These are phyloP conservation scores for Cladophialophora yegresii DNA, from an alignment of 2,329 filamentous ascomycete species.

Conservation along the genomic window DNA sequence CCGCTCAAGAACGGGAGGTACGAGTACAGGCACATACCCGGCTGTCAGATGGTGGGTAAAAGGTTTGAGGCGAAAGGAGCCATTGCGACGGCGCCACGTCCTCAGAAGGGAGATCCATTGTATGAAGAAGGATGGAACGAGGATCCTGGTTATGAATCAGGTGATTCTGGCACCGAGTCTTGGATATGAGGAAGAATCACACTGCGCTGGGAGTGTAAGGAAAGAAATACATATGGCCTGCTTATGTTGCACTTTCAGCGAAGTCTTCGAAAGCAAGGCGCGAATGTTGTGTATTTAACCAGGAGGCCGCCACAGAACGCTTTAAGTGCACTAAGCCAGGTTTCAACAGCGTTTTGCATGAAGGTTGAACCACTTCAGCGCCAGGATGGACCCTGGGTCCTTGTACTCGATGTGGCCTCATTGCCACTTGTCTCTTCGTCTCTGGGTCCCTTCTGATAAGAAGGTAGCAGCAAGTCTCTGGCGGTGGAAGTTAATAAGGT, in stretches of 20 bases:
- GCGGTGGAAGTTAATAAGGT: not conserved
- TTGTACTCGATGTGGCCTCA: not conserved
- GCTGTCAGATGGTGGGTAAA: not conserved
- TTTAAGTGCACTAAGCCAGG: not conserved
- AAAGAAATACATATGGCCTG: not conserved
- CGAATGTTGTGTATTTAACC: not conserved
- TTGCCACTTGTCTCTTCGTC: not conserved
- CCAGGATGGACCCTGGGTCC: not conserved
- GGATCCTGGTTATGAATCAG: not conserved
- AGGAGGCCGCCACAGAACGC: not conserved
- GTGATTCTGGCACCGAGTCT: not conserved
- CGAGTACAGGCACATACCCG: not conserved
- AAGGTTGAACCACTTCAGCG: not conserved
- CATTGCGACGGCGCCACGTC: not conserved
- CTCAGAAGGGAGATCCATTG: not conserved
- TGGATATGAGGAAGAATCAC: not conserved
- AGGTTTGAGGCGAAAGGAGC: not conserved
- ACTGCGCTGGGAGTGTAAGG: not conserved
- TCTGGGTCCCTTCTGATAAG: not conserved
- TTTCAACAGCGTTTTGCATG: not conserved
- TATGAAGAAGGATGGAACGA: not conserved
- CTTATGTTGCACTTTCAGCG: not conserved
- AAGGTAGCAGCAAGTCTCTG: not conserved
- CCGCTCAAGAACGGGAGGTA: constrained; percentile 1
- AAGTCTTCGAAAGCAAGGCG: not conserved